Evolutionary conservation across 768 basidiomycete species (phyloP).

Genomic region (Calocera viscosa): DNA sequence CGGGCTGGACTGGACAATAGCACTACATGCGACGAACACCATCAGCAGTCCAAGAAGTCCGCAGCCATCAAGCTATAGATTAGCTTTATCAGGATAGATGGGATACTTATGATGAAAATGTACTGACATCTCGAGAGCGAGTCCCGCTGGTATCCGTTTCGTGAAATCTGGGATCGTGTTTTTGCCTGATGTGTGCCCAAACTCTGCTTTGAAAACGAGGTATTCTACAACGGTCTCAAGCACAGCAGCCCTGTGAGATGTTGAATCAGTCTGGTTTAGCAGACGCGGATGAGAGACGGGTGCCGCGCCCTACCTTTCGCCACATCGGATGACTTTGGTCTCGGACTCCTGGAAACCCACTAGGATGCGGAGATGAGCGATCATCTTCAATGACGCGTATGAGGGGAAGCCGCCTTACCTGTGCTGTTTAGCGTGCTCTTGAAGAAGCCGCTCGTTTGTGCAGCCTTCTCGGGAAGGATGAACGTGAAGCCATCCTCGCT

Average conservation of each 20-base stretch:
- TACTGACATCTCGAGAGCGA: constrained; percentile 82
- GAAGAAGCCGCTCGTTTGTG: constrained; percentile 67
- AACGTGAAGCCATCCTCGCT: constrained; percentile 74
- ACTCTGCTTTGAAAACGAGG: constrained; percentile 71
- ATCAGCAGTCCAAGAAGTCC: constrained; percentile 24
- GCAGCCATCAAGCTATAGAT: constrained; percentile 28
- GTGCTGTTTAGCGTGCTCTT: constrained; percentile 64
- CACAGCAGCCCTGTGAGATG: constrained; percentile 39
- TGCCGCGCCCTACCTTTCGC: constrained; percentile 59
- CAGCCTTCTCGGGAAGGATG: constrained; percentile 62
- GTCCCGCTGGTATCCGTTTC: constrained; percentile 74
- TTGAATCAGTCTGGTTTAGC: not conserved
- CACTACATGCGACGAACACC: not conserved
- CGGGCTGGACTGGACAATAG: no score
- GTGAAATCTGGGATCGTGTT: constrained; percentile 77
- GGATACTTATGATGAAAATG: no score
- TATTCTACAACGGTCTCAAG: constrained; percentile 85
- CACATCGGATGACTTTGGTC: constrained; percentile 53
- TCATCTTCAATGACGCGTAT: not conserved
- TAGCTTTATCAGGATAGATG: no score
- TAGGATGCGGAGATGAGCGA: constrained; percentile 20
- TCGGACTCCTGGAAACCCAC: constrained; percentile 66
- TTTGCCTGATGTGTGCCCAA: constrained; percentile 52
- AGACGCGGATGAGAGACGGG: not conserved
- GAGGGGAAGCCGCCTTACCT: constrained; percentile 32